Evolutionary conservation across 2,329 filamentous ascomycete genomes (phyloP), one percentile per base, ranked within the genome.

Genomic region (Xylaria sp.): DNA sequence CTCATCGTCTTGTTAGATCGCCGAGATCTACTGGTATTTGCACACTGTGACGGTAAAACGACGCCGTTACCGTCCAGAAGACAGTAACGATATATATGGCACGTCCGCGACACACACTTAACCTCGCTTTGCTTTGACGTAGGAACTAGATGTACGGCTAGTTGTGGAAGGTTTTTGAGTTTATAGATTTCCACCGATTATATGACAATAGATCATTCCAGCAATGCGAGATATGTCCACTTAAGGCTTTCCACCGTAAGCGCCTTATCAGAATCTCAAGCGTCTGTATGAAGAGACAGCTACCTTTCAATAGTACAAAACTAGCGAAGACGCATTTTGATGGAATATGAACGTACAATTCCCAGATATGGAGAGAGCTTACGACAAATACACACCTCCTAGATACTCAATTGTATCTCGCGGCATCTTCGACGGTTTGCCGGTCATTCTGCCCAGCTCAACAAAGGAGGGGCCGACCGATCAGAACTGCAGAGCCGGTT

Each of bases 1-100:
- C 75, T 79, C 44, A 79, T 42, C 54, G 40, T 67, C 44, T 23
- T 54, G 59, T 13, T 69, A 92, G 86, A 93, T 93, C 82, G 91
- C 91, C 40, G 90, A 93, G 74, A 85, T 88, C 31, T 93, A 94
- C 77, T 93, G 90, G 90, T 82, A 88, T 78, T 75, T 93, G 71
- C 91, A 93, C 76, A n/a, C n/a, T n/a, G n/a, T n/a, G n/a, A n/a
- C n/a, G n/a, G n/a, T n/a, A n/a, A n/a, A n/a, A n/a, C n/a, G n/a
- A n/a, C n/a, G n/a, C n/a, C n/a, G n/a, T n/a, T n/a, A n/a, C n/a
- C n/a, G n/a, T n/a, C n/a, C n/a, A n/a, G n/a, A n/a, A n/a, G n/a
- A n/a, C n/a, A n/a, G n/a, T n/a, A n/a, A n/a, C n/a, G n/a, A n/a
- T n/a, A n/a, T n/a, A n/a, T n/a, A n/a, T n/a, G n/a, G n/a, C n/a